Evolutionary conservation across 2,329 filamentous ascomycete genomes (phyloP).

Genomic region (Ceratocystis cacaofunesta): DNA sequence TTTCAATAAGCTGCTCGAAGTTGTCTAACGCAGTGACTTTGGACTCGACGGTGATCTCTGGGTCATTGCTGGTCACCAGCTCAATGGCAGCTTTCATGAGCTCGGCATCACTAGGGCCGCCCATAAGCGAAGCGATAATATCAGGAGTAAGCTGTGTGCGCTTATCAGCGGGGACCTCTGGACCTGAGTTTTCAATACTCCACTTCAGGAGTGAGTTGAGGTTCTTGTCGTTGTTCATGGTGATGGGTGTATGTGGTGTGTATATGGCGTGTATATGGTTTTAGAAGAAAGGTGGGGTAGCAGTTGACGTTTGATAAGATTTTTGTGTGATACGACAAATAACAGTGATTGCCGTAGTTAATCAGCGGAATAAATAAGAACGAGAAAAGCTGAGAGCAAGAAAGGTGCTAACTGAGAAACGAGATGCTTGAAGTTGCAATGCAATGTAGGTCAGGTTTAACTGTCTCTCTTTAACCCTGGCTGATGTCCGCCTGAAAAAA

Average conservation of each 20-base stretch:
- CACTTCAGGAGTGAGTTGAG: constrained; percentile 71
- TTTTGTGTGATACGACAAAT: background rate
- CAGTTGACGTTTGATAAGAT: background rate
- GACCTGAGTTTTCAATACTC: constrained; percentile 41
- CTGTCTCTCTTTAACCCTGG: background rate
- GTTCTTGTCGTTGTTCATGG: constrained; percentile 30
- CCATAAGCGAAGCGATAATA: constrained; percentile 58
- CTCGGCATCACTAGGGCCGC: constrained; percentile 79
- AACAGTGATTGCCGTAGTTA: background rate
- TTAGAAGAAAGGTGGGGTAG: constrained; percentile 10
- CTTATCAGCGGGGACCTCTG: constrained; percentile 23
- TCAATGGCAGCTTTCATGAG: constrained; percentile 78
- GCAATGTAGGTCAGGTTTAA: background rate
- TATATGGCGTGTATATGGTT: too few relatives aligned
- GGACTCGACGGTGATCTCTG: constrained; percentile 54
- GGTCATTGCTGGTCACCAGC: constrained; percentile 48
- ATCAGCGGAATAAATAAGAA: background rate
- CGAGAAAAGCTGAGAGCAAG: background rate
- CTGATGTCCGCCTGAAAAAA: background rate
- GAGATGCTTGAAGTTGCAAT: background rate
- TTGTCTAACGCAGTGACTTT: constrained; percentile 84
- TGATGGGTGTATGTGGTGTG: background rate
- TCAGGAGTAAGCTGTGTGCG: constrained; percentile 46
- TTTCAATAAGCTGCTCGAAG: constrained; percentile 83
- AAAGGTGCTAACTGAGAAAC: background rate